Percentiles rank a stretch among this genome's conserved stretches.
These are phyloP conservation scores for Acorus gramineus DNA, from an alignment of 106 monocot species.

Conservation along the genomic window DNA sequence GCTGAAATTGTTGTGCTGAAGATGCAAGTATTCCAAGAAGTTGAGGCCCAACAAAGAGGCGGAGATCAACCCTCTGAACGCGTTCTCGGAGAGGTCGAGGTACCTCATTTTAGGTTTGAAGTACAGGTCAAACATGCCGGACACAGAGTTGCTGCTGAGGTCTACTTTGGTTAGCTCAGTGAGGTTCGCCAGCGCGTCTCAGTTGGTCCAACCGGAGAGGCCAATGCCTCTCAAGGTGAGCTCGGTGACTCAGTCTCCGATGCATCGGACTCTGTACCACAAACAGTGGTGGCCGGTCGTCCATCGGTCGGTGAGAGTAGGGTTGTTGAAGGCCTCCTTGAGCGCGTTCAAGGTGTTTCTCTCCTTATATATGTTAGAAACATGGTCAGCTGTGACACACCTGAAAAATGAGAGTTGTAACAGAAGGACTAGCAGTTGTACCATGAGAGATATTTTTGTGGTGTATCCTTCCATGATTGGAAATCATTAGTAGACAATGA, in stretches of 20 bases:
- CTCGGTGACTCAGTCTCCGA: slow-evolving; percentile 4
- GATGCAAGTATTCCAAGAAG: slow-evolving; percentile 2
- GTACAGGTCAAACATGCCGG: slow-evolving; percentile 21
- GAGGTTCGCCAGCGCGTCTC: slow-evolving; percentile 6
- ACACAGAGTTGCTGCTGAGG: slow-evolving; percentile 17
- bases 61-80: slow-evolving; percentile 8
- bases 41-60: slow-evolving; percentile 2
- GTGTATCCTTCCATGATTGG: too few species aligned
- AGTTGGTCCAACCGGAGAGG: slow-evolving; percentile 6
- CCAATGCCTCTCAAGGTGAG: slow-evolving; percentile 2
- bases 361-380: too few species aligned
- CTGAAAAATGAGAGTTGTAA: too few species aligned
- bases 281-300: slow-evolving; percentile 2
- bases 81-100: slow-evolving; percentile 20
- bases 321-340: neutral
- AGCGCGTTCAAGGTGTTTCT: neutral
- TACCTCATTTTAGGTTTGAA: neutral
- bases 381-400: too few species aligned
- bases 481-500: too few species aligned
- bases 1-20: slow-evolving; percentile 9
- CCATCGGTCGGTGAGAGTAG: neutral
- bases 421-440: too few species aligned
- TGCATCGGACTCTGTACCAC: slow-evolving; percentile 11
- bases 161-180: slow-evolving; percentile 7
- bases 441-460: too few species aligned